Base-by-base conservation (phyloP, 805 yeast species). In the Candida rishiriensis region DNA sequence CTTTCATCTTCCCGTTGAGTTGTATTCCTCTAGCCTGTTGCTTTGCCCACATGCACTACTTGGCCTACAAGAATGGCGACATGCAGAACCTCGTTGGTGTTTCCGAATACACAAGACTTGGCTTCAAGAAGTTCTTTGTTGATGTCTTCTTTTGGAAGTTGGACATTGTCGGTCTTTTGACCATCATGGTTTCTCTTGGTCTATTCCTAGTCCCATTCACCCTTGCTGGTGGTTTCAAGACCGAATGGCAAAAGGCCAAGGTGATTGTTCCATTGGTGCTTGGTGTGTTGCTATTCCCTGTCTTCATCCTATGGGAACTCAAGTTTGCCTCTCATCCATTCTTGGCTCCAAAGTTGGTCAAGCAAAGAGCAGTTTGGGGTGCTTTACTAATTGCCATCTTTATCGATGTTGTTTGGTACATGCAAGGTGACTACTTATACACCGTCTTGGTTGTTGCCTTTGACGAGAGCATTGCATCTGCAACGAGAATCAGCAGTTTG, bases 341-440 rank as follows among this genome's bases (percentile, higher is more conserved):
- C 36, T 62, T 78, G 15, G 91, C 93, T 15, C 67, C 69, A 51
- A 61, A 68, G 12, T 68, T 83, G 49, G 59, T 85, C 56, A 77
- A 69, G 46, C 86, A 85, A 61, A 76, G 88, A 52, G 86, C 85
- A 49, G 81, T 85, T 29, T 82, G 87, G 84, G 68, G 87, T 12
- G 85, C 90, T n/a, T 56, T 83, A 46, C 56, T 70, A 29, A 72
- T 83, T 49, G 83, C 78, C 3, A 62, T 82, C 45, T 63, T 83
- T 49, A 69, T 82, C 47, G 76, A 82, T 64, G 73, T 81, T 56
- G 68, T 81, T 42, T 83, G 76, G 75, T 75, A 79, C 61, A 76
- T 83, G 83, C 88, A 83, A 41, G 78, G 79, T 48, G 85, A 80
- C 53, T 85, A 73, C 61, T 60, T 85, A 61, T 84, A 80, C 63